Percentiles rank a stretch among this genome's conserved stretches.
Conservation (phyloP, 768 basidiomycete genomes). For the Amanita pallidorosea region DNA sequence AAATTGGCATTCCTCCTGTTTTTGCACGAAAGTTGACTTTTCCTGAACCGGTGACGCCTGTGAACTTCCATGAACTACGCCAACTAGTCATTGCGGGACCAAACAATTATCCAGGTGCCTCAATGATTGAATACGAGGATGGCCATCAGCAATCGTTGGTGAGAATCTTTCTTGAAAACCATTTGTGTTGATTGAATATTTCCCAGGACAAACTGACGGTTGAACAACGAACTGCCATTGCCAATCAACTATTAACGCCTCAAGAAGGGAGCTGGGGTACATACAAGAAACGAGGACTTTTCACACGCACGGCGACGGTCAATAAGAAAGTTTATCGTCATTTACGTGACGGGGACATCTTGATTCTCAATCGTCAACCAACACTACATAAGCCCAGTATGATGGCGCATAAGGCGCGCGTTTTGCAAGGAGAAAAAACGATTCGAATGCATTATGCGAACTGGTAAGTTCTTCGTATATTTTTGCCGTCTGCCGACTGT, state of each 20-base stretch:
- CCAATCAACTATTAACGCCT: constrained; percentile 90
- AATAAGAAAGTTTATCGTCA: constrained; percentile 99
- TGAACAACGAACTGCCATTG: constrained; percentile 90
- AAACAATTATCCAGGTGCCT: constrained; percentile 82
- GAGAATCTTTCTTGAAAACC: constrained; percentile 11
- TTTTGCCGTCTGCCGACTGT: constrained; percentile 8
- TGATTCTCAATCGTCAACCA: constrained; percentile 95
- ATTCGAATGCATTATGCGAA: constrained; percentile 99
- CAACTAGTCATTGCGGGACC: constrained; percentile 89
- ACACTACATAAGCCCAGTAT: constrained; percentile 98
- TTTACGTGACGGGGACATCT: constrained; percentile 85
- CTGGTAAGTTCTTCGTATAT: constrained; percentile 47
- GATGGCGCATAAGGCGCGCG: constrained; percentile 95
- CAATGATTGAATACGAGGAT: constrained; percentile 92
- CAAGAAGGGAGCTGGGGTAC: constrained; percentile 57
- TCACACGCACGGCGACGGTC: constrained; percentile 66
- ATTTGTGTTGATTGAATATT: constrained; percentile 2
- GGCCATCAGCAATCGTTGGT: constrained; percentile 82
- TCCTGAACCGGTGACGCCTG: constrained; percentile 91
- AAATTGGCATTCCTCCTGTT: constrained; percentile 96
- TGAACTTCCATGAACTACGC: constrained; percentile 82
- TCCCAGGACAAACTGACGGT: constrained; percentile 70
- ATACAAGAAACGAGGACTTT: constrained; percentile 42
- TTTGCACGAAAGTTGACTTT: constrained; percentile 96
- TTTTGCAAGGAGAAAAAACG: constrained; percentile 93